Percentiles rank a stretch among this genome's conserved stretches.
These are phyloP conservation scores for Phyllosticta citribraziliensis DNA, from an alignment of 2,329 filamentous ascomycete genomes.

Conservation along the genomic window DNA sequence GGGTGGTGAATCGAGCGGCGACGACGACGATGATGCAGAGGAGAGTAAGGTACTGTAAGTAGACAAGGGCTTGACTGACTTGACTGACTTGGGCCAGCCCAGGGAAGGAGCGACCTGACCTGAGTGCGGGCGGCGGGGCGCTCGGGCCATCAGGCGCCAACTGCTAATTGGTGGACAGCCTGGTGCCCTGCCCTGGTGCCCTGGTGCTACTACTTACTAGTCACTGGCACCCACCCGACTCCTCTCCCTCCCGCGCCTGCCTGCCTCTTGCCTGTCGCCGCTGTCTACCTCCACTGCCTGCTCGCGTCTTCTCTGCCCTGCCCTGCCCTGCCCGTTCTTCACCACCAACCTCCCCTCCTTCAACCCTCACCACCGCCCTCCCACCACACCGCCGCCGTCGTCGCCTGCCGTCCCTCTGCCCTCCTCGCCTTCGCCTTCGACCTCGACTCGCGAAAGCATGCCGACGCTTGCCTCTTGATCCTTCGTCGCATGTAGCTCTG, in stretches of 20 bases:
- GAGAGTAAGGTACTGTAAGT: too few species aligned
- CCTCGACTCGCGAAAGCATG: background rate
- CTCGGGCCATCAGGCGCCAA: background rate
- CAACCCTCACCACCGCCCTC: background rate
- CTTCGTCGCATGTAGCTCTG: slow-evolving; percentile 3
- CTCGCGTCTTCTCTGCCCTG: background rate
- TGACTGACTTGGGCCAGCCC: background rate
- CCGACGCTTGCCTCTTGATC: background rate
- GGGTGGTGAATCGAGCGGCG: too few species aligned
- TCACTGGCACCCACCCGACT: too few species aligned
- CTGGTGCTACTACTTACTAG: background rate
- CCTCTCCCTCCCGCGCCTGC: too few species aligned
- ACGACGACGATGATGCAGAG: too few species aligned
- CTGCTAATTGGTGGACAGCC: background rate
- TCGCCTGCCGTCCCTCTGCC: background rate
- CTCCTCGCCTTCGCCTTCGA: background rate
- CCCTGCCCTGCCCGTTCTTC: background rate
- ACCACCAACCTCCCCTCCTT: background rate
- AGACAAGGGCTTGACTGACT: too few species aligned
- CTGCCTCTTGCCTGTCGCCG: background rate
- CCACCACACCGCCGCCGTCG: background rate
- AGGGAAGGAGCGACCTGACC: background rate
- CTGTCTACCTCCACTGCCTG: too few species aligned
- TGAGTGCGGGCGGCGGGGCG: background rate
- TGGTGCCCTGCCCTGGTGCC: too few species aligned